Evolutionary conservation across 148 eudicot species (phyloP).

Genomic region (Chenopodium album): DNA sequence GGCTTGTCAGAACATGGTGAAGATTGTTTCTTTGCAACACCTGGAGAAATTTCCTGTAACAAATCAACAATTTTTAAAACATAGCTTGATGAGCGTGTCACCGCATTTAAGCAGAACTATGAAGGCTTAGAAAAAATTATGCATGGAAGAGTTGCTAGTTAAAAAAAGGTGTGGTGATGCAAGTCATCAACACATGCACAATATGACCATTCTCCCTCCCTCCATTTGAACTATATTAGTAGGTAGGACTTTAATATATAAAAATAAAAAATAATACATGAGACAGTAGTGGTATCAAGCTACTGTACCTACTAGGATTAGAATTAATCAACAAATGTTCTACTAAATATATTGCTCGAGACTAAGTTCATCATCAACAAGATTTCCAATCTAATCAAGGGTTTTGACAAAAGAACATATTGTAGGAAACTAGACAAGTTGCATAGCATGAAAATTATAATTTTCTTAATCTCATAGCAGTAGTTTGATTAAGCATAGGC

Average conservation of each 20-base stretch:
- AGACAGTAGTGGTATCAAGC: background rate
- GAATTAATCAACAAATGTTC: too few species aligned
- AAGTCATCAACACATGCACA: background rate
- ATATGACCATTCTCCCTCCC: background rate
- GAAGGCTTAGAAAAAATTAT: background rate
- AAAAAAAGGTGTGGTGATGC: background rate
- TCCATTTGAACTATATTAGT: background rate
- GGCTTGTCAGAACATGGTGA: constrained; percentile 47
- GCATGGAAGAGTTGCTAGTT: background rate
- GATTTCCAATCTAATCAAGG: too few species aligned
- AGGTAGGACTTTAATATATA: background rate
- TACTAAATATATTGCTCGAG: too few species aligned
- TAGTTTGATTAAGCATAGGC: background rate
- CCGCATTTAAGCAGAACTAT: background rate
- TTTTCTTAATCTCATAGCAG: background rate
- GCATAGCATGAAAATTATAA: too few species aligned
- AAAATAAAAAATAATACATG: background rate
- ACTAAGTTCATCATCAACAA: too few species aligned
- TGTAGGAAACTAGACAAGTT: too few species aligned
- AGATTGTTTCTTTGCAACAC: constrained; percentile 28
- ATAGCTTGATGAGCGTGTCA: background rate
- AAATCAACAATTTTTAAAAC: background rate
- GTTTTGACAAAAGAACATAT: too few species aligned
- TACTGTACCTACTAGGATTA: background rate
- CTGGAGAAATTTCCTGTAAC: constrained; percentile 42